These are phyloP conservation scores for Tripidium arundinaceum DNA, from an alignment of 202 grass and related monocot genomes.

Conservation along the genomic window DNA sequence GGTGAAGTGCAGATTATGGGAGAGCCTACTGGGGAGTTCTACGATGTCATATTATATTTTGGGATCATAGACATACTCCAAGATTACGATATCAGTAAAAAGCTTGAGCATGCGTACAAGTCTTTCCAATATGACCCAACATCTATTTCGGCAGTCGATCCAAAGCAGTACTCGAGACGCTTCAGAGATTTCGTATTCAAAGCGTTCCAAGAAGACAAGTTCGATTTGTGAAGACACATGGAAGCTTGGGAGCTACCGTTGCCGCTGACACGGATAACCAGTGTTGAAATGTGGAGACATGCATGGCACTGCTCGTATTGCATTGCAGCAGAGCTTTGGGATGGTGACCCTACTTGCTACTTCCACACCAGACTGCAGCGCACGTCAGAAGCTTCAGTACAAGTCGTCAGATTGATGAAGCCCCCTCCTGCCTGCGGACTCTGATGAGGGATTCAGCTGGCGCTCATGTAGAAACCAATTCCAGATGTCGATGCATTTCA, in stretches of 20 bases:
- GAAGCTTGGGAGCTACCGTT: background rate
- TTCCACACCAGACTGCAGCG: slow-evolving; percentile 16
- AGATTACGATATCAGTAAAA: slow-evolving; percentile 98
- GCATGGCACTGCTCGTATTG: background rate
- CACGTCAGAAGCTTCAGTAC: slow-evolving; percentile 21
- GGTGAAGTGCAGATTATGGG: slow-evolving; percentile 58
- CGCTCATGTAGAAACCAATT: slow-evolving; percentile 19
- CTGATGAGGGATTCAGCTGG: slow-evolving; percentile 21
- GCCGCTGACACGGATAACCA: background rate
- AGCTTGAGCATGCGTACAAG: slow-evolving; percentile 95
- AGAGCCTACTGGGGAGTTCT: slow-evolving; percentile 72
- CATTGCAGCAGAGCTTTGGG: slow-evolving; percentile 23
- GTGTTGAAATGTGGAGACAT: slow-evolving; percentile 14
- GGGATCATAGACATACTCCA: slow-evolving; percentile 99
- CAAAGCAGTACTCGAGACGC: slow-evolving; percentile 85
- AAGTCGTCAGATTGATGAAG: slow-evolving; percentile 14
- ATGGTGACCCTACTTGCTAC: slow-evolving; percentile 20
- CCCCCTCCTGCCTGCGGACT: background rate
- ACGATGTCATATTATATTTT: slow-evolving; percentile 76
- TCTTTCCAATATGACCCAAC: slow-evolving; percentile 81
- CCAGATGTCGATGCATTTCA: slow-evolving; percentile 26
- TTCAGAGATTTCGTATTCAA: slow-evolving; percentile 91
- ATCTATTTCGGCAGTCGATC: slow-evolving; percentile 93
- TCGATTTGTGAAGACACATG: slow-evolving; percentile 38
- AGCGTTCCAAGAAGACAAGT: slow-evolving; percentile 75